These are phyloP conservation scores for Leccinum longicurvipes DNA, from an alignment of 768 basidiomycete genomes.

Conservation along the genomic window DNA sequence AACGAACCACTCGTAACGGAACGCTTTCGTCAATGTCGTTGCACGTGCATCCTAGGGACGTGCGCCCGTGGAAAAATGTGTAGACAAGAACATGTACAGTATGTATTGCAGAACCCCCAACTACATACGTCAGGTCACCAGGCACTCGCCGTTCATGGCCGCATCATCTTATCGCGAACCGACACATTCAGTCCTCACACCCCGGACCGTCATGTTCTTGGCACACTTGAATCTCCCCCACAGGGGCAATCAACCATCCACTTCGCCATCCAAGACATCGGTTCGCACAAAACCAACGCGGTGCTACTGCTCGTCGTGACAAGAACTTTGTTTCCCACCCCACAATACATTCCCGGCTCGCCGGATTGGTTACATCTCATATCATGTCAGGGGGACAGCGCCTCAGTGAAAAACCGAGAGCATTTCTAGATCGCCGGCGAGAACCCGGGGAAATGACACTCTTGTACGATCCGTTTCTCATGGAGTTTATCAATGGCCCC, in stretches of 20 bases:
- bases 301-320: constrained; percentile 1
- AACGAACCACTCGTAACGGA: neutral
- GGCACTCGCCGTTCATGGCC: neutral
- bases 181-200: constrained; percentile 8
- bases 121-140: neutral
- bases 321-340: constrained; percentile 26
- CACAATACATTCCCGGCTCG: constrained; percentile 19
- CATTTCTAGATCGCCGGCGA: constrained; percentile 22
- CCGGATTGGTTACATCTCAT: neutral
- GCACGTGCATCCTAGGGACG: constrained; percentile 7
- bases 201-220: neutral
- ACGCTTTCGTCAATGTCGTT: neutral
- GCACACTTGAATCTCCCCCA: constrained; percentile 22
- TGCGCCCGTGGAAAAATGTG: constrained; percentile 5
- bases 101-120: neutral
- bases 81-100: too few species aligned
- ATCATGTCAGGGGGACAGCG: constrained; percentile 14
- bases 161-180: neutral
- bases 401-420: constrained; percentile 16
- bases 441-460: constrained; percentile 7
- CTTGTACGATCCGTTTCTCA: constrained; percentile 24
- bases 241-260: neutral
- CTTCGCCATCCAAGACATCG: neutral
- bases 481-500: constrained; percentile 6
- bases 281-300: neutral